phyloP scores from a whole-genome alignment of 768 basidiomycete genomes.

The Termitomyces sp. region DNA sequence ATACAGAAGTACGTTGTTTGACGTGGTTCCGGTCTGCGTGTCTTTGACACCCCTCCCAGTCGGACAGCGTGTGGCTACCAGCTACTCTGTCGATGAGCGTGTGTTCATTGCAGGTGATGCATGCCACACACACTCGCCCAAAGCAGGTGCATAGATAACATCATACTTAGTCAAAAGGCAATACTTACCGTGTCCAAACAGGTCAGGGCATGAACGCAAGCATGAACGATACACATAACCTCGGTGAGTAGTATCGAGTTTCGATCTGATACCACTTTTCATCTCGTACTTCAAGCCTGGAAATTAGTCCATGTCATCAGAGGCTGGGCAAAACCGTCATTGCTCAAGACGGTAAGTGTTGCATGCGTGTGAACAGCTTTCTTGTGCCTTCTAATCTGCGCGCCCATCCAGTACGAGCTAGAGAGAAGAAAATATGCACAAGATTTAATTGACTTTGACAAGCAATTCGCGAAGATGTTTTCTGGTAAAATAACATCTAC shows the following conservation, averaged over 20 bases:
- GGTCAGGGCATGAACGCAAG: conserved; percentile 80
- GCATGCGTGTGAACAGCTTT: background rate
- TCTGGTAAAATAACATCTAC: conserved; percentile 56
- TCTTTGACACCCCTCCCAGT: conserved; percentile 36
- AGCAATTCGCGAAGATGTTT: conserved; percentile 62
- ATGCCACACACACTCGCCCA: conserved; percentile 68
- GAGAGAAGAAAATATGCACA: conserved; percentile 70
- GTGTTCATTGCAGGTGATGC: conserved; percentile 80
- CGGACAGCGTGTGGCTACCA: conserved; percentile 71
- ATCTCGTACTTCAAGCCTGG: conserved; percentile 42
- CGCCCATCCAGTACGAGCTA: conserved; percentile 51
- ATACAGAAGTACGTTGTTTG: conserved; percentile 55
- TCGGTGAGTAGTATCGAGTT: conserved; percentile 38
- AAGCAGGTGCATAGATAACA: conserved; percentile 44
- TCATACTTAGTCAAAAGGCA: background rate
- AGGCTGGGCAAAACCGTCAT: conserved; percentile 47
- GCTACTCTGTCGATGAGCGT: conserved; percentile 57
- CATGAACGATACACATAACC: conserved; percentile 74
- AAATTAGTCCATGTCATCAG: conserved; percentile 57
- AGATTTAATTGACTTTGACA: conserved; percentile 73
- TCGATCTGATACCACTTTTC: background rate
- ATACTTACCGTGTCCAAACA: conserved; percentile 17
- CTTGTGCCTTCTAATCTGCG: background rate
- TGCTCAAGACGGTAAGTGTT: conserved; percentile 49
- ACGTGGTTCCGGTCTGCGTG: background rate